A percentile compares a stretch with the other conserved stretches of the same genome.
Evolutionary conservation across 352 stramenopile species (phyloP).

Genomic region (Globisporangium apiculatum): DNA sequence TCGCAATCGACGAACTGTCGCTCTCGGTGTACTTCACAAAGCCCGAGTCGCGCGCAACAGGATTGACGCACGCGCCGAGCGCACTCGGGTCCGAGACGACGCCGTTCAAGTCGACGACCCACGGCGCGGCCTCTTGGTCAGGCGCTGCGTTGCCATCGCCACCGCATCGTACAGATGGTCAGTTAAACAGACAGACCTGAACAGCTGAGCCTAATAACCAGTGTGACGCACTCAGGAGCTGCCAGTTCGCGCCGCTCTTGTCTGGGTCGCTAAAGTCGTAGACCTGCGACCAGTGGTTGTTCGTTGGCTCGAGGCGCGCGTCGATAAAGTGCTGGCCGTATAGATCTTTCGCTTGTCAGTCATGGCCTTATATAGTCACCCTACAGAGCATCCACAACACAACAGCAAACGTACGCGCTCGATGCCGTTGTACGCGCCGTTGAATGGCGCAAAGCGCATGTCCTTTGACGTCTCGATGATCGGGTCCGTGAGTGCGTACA

Average conservation of each 20-base stretch:
- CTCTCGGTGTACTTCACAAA: constrained; percentile 49
- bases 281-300: constrained; percentile 88
- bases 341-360: too few species aligned
- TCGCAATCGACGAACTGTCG: constrained; percentile 30
- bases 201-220: background rate
- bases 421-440: constrained; percentile 73
- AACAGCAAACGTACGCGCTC: constrained; percentile 24
- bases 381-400: background rate
- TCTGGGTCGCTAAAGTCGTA: constrained; percentile 92
- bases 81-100: constrained; percentile 24
- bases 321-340: constrained; percentile 49
- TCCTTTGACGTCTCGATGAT: constrained; percentile 88
- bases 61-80: constrained; percentile 51
- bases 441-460: constrained; percentile 88
- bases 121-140: constrained; percentile 35
- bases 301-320: constrained; percentile 66
- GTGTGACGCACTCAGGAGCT: constrained; percentile 36
- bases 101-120: constrained; percentile 42
- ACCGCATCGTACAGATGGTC: background rate
- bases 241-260: constrained; percentile 67
- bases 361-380: too few species aligned
- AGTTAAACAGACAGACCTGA: background rate
- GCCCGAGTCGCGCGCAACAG: constrained; percentile 44
- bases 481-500: constrained; percentile 89
- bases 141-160: constrained; percentile 14